Evolutionary conservation across 2,329 filamentous ascomycete species (phyloP), one percentile per base, ranked within the genome.

Genomic region (Sporothrix pallida): DNA sequence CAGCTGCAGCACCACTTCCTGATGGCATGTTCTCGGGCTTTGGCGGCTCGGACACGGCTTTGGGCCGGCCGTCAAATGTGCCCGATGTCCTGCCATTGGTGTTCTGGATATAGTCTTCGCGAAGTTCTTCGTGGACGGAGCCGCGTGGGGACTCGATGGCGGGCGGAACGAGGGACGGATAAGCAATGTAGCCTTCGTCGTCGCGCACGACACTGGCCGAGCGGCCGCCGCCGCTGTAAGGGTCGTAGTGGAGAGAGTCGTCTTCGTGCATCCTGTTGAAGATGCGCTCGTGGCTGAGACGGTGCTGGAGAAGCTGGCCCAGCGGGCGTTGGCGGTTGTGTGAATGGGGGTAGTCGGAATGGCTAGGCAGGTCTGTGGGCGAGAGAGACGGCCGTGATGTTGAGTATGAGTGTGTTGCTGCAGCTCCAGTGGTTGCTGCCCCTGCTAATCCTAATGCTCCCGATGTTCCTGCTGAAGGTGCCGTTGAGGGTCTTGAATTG

Each of bases 101-200:
- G 17, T 44, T 10, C 9, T 63, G 6, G 10, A 65, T 9, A 17
- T 70, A 44, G 52, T 44, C 26, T 31, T 70, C 12, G 56, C 12
- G 13, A 12, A 23, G 58, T 20, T 60, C 26, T 26, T 44, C 26
- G 31, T 46, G 20, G 23, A 37, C 37, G 44, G 52, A 20, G 50
- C 52, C 72, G 3, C 62, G 70, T 0, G 76, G 78, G 48, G 78
- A 77, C 23, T 75, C 48, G 2, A 75, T 56, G 13, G 76, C 75
- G 0, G 79, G 80, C 5, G 82, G 82, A 2, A 83, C 79, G 7
- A 77, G 75, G 31, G 77, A 75, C 9, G 82, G 82, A 69, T 79
- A 83, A 2, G 78, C 78, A 31, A 82, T 74, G 46, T 78, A 74
- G 48, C 80, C 81, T 8, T 77, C 65, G 10, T 73, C 75, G 68